Conservation (phyloP, 2,329 filamentous ascomycete species). For the Amylocarpus encephaloides region DNA sequence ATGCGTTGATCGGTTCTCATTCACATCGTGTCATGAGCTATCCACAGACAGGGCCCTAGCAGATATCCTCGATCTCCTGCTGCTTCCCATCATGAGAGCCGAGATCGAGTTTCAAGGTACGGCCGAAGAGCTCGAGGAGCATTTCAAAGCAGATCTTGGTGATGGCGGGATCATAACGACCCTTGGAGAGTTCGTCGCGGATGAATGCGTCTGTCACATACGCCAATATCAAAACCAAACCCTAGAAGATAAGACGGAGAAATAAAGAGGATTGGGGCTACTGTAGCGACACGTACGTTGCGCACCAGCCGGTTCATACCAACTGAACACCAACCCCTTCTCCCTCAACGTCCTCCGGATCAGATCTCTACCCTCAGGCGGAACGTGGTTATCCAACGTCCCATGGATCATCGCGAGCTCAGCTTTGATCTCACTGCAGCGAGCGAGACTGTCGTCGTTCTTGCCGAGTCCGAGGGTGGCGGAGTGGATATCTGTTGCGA, state of each 20-base stretch:
- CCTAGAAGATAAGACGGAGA: neutral
- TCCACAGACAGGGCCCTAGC: constrained; percentile 35
- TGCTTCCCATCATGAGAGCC: constrained; percentile 58
- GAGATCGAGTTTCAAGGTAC: constrained; percentile 71
- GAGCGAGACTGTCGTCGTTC: constrained; percentile 51
- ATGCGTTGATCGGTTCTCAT: no score
- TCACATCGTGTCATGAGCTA: no score
- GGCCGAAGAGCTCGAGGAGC: constrained; percentile 75
- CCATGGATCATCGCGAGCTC: constrained; percentile 90
- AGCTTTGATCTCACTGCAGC: constrained; percentile 62
- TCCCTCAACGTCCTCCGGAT: constrained; percentile 78
- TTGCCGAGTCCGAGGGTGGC: constrained; percentile 65
- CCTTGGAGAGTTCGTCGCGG: constrained; percentile 85
- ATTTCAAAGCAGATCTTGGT: constrained; percentile 88
- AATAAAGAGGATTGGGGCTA: neutral
- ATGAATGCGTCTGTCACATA: constrained; percentile 68
- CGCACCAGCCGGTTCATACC: constrained; percentile 87
- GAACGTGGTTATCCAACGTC: constrained; percentile 85
- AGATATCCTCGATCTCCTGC: constrained; percentile 65
- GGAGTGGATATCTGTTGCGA: constrained; percentile 85
- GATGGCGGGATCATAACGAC: constrained; percentile 84
- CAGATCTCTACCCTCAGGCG: constrained; percentile 72
- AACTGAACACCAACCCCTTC: constrained; percentile 66
- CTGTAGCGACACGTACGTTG: constrained; percentile 53
- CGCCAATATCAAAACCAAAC: neutral